Conservation (phyloP, 129 eudicot genomes). For the Scalesia atractyloides region DNA sequence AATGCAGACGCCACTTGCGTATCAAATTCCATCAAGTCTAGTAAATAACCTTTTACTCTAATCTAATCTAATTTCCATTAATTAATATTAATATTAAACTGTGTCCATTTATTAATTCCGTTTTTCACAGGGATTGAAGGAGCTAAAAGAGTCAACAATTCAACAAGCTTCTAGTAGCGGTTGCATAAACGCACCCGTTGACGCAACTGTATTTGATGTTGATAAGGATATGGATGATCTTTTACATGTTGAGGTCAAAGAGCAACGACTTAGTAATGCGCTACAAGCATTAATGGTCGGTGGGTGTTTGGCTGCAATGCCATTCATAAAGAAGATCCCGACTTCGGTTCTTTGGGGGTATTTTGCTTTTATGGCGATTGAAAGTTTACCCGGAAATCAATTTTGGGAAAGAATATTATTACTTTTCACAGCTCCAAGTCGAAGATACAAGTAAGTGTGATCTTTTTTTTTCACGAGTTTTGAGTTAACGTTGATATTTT, state of each 20-base stretch:
- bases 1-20: conserved; percentile 96
- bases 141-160: conserved; percentile 85
- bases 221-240: conserved; percentile 89
- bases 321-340: conserved; percentile 85
- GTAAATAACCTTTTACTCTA: conserved; percentile 40
- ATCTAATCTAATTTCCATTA: not conserved
- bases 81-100: not conserved
- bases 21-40: conserved; percentile 79
- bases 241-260: conserved; percentile 90
- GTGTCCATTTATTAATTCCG: not conserved
- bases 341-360: conserved; percentile 98
- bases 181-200: conserved; percentile 80
- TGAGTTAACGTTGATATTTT: conserved; percentile 1
- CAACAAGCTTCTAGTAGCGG: conserved; percentile 73
- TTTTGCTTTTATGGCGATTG: conserved; percentile 98
- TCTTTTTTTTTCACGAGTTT: conserved; percentile 6
- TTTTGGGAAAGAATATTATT: conserved; percentile 90
- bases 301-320: conserved; percentile 93
- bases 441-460: conserved; percentile 78
- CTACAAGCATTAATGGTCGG: conserved; percentile 87
- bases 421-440: conserved; percentile 96
- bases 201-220: conserved; percentile 80
- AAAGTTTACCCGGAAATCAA: conserved; percentile 96
- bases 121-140: conserved; percentile 71
- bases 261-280: conserved; percentile 90